Conservation (phyloP, 2,329 filamentous ascomycete species). For the Pseudocercospora macadamiae region DNA sequence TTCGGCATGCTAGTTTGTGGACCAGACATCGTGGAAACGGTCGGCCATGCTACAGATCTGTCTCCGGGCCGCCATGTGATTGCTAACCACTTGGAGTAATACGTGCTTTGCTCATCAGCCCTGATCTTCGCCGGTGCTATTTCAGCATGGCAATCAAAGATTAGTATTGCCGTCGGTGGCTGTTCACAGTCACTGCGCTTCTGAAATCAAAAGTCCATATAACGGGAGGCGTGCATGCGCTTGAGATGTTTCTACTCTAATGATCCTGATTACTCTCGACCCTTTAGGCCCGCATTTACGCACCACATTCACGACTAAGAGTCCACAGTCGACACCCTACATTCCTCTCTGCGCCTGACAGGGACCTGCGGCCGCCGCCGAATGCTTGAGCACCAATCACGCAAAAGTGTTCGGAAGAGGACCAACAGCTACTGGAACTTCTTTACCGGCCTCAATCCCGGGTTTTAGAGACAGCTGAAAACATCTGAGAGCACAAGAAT, state of each 20-base stretch:
- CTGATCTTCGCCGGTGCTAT: constrained; percentile 3
- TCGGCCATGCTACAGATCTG: constrained; percentile 5
- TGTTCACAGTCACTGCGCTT: background rate
- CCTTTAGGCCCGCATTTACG: constrained; percentile 4
- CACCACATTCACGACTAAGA: background rate
- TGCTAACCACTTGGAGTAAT: constrained; percentile 9
- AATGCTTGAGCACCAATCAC: constrained; percentile 4
- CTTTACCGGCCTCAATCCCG: constrained; percentile 4
- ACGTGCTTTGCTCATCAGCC: constrained; percentile 13
- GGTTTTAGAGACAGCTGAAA: constrained; percentile 8
- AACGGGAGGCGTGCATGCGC: constrained; percentile 11
- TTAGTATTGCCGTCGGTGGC: background rate
- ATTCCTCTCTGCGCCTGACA: constrained; percentile 1
- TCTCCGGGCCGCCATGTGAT: constrained; percentile 6
- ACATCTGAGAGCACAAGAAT: constrained; percentile 4
- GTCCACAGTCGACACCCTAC: background rate
- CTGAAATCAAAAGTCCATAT: background rate
- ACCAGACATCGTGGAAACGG: background rate
- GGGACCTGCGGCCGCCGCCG: background rate
- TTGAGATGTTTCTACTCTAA: constrained; percentile 4
- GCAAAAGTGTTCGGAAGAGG: background rate
- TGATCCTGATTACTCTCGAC: constrained; percentile 17
- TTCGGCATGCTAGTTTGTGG: constrained; percentile 8
- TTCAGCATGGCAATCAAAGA: constrained; percentile 8
- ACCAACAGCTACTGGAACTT: constrained; percentile 9